Conservation (phyloP, 1,284 basidiomycete genomes). For the Mycena sp. region DNA sequence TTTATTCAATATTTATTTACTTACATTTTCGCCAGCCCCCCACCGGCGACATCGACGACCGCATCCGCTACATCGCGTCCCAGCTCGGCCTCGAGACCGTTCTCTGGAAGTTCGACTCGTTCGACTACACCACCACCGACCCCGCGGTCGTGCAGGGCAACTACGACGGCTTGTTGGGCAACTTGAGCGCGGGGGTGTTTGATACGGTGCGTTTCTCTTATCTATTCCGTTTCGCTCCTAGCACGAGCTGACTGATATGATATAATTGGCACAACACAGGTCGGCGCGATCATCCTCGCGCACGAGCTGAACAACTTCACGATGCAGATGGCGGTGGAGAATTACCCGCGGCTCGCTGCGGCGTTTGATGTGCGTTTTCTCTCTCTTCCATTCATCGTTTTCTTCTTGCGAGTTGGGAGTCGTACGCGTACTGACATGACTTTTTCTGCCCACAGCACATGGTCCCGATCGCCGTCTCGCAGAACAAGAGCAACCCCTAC, state of each 20-base stretch:
- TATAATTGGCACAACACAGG: background rate
- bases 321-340: constrained; percentile 30
- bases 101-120: constrained; percentile 27
- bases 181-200: constrained; percentile 7
- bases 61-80: constrained; percentile 21
- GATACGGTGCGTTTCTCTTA: background rate
- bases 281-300: constrained; percentile 31
- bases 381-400: background rate
- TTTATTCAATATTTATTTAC: background rate
- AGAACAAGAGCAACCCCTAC: constrained; percentile 29
- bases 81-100: constrained; percentile 18
- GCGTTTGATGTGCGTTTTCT: constrained; percentile 21
- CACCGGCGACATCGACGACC: constrained; percentile 22
- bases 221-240: background rate
- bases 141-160: constrained; percentile 17
- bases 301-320: constrained; percentile 32
- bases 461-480: constrained; percentile 24
- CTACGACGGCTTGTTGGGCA: constrained; percentile 16
- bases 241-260: no score
- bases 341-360: constrained; percentile 19
- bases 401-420: no score
- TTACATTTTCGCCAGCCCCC: constrained; percentile 6
- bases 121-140: constrained; percentile 7
- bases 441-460: constrained; percentile 17
- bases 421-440: background rate